These are phyloP conservation scores for Byssochlamys sp. DNA, from an alignment of 2,329 filamentous ascomycete genomes.

Conservation along the genomic window DNA sequence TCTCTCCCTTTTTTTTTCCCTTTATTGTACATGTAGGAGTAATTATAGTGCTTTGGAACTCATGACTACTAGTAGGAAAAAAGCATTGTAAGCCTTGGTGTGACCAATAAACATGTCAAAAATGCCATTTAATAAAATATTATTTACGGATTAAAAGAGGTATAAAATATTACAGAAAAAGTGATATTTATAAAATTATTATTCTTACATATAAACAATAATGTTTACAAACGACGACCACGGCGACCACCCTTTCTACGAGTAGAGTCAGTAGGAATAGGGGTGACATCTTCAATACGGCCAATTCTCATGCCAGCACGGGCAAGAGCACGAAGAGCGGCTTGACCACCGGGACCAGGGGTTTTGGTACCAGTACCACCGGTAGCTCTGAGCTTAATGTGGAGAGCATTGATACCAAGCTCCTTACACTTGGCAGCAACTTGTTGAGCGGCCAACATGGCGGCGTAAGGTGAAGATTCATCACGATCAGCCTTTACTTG, in stretches of 20 bases:
- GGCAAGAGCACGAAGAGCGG: constrained; percentile 93
- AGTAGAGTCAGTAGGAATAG: constrained; percentile 97
- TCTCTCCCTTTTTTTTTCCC: too few species aligned
- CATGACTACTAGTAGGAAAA: too few species aligned
- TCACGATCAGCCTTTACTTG: constrained; percentile 99
- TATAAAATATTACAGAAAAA: too few species aligned
- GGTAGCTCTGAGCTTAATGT: constrained; percentile 99
- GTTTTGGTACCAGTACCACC: constrained; percentile 99
- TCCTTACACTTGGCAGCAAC: constrained; percentile 85
- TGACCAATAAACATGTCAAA: too few species aligned
- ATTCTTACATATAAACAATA: too few species aligned
- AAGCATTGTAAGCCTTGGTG: too few species aligned
- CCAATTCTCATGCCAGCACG: constrained; percentile 99
- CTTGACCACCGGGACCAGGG: constrained; percentile 96
- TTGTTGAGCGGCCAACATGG: constrained; percentile 99
- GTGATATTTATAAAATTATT: too few species aligned
- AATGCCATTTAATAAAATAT: too few species aligned
- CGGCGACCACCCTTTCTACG: constrained; percentile 99
- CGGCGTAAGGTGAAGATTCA: constrained; percentile 98
- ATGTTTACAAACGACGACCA: constrained; percentile 96
- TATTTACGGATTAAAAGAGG: too few species aligned
- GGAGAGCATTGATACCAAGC: constrained; percentile 83
- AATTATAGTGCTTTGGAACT: too few species aligned
- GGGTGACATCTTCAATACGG: constrained; percentile 98
- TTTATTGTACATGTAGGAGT: too few species aligned